Conservation (phyloP, 148 eudicot species). For the Salicornia ramosissima region DNA sequence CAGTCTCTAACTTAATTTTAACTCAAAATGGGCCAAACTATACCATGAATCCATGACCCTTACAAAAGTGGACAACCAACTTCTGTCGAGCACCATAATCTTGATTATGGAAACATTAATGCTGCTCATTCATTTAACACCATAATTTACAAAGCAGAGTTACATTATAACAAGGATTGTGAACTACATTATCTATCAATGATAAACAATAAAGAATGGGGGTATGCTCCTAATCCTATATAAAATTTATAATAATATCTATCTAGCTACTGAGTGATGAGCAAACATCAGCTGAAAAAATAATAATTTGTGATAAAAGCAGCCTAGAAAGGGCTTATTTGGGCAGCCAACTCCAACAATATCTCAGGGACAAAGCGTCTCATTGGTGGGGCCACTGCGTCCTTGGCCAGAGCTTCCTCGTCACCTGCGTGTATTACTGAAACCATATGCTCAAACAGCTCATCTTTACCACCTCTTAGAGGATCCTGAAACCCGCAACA, state of each 20-base stretch:
- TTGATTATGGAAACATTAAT: no score
- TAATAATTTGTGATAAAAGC: not conserved
- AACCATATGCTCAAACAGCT: constrained; percentile 63
- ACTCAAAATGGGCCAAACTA: no score
- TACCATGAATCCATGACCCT: no score
- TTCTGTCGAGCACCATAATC: no score
- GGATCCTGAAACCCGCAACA: constrained; percentile 59
- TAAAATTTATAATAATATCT: constrained; percentile 9
- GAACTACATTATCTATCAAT: not conserved
- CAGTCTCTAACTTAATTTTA: no score
- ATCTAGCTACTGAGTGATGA: not conserved
- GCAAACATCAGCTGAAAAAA: not conserved
- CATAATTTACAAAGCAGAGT: not conserved
- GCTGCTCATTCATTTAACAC: not conserved
- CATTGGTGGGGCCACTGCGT: constrained; percentile 69
- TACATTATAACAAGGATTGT: not conserved
- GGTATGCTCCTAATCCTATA: constrained; percentile 20
- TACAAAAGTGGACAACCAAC: no score
- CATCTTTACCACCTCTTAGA: constrained; percentile 85
- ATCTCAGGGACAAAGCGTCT: constrained; percentile 76
- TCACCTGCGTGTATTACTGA: constrained; percentile 61
- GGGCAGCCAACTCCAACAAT: constrained; percentile 57
- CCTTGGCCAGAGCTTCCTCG: constrained; percentile 72
- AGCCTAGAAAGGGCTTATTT: constrained; percentile 77
- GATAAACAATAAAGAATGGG: constrained; percentile 15